A percentile compares a stretch with the other conserved stretches of the same genome.
Conservation (phyloP, 2,329 filamentous ascomycete species). For the Plenodomus biglobosus region DNA sequence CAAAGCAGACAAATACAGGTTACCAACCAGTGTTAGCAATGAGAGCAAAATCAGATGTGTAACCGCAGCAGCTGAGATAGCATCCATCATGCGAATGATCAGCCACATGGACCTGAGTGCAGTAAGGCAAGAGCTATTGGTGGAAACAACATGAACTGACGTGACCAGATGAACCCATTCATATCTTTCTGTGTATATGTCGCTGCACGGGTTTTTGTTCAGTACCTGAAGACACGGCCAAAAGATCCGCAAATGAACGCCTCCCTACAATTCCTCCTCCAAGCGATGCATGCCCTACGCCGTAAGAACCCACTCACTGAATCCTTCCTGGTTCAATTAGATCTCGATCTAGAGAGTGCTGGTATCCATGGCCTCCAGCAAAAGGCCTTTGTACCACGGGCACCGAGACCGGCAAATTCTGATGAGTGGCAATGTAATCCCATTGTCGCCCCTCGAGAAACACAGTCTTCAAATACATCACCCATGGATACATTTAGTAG, state of each 20-base stretch:
- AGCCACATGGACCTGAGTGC: slow-evolving; percentile 82
- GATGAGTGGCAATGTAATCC: slow-evolving; percentile 39
- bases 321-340: slow-evolving; percentile 89
- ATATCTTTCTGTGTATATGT: slow-evolving; percentile 95
- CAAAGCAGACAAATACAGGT: slow-evolving; percentile 86
- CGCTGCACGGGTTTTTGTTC: slow-evolving; percentile 91
- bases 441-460: slow-evolving; percentile 40
- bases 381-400: slow-evolving; percentile 43
- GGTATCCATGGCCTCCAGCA: slow-evolving; percentile 54
- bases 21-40: slow-evolving; percentile 74
- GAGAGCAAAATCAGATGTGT: slow-evolving; percentile 94
- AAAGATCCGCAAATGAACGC: slow-evolving; percentile 77
- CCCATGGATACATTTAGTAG: slow-evolving; percentile 33
- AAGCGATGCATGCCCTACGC: slow-evolving; percentile 88
- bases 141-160: slow-evolving; percentile 6
- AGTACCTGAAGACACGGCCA: slow-evolving; percentile 92
- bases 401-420: slow-evolving; percentile 8
- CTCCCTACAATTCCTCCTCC: slow-evolving; percentile 85
- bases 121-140: slow-evolving; percentile 56
- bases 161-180: slow-evolving; percentile 83
- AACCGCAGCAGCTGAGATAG: slow-evolving; percentile 89
- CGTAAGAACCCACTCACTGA: slow-evolving; percentile 87
- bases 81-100: slow-evolving; percentile 92
- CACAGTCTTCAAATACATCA: slow-evolving; percentile 24
- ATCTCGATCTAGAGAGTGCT: slow-evolving; percentile 82